Conservation (phyloP, 2,329 filamentous ascomycete genomes). For the Coniochaeta sp. region DNA sequence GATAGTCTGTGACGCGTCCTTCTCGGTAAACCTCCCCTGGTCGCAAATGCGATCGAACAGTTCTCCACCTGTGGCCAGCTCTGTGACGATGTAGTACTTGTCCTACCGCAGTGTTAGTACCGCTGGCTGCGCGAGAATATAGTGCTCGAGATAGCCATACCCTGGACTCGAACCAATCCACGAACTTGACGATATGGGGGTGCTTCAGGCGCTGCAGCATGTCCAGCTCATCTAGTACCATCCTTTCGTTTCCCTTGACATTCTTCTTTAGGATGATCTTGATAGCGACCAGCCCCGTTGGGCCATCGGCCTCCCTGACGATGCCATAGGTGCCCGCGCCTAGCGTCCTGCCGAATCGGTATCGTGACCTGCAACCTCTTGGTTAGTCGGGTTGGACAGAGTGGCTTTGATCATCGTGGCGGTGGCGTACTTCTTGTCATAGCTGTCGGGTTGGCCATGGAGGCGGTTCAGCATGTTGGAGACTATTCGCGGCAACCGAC, state of each 20-base stretch:
- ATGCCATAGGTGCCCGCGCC: constrained; percentile 98
- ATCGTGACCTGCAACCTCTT: constrained; percentile 58
- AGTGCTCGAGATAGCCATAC: constrained; percentile 40
- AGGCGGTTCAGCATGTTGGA: constrained; percentile 90
- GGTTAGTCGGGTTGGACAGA: neutral
- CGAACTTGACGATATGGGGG: constrained; percentile 92
- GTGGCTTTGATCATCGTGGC: neutral
- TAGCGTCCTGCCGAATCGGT: constrained; percentile 86
- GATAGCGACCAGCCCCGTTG: constrained; percentile 79
- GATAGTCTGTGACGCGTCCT: constrained; percentile 93
- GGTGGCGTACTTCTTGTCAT: constrained; percentile 85
- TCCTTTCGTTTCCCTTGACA: constrained; percentile 94
- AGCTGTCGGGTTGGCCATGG: constrained; percentile 93
- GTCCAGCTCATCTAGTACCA: constrained; percentile 96
- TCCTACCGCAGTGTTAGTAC: constrained; percentile 50
- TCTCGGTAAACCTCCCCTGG: constrained; percentile 96
- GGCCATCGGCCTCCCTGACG: constrained; percentile 86
- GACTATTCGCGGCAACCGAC: constrained; percentile 47
- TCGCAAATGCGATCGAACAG: constrained; percentile 98
- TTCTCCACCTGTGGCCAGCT: constrained; percentile 92
- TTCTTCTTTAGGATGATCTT: constrained; percentile 99
- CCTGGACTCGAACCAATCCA: constrained; percentile 98
- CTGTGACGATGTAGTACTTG: constrained; percentile 99
- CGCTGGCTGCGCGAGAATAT: neutral
- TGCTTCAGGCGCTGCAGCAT: constrained; percentile 90